Evolutionary conservation across 805 yeast genomes (phyloP).

Genomic region (Zygoascus biomembranicola): DNA sequence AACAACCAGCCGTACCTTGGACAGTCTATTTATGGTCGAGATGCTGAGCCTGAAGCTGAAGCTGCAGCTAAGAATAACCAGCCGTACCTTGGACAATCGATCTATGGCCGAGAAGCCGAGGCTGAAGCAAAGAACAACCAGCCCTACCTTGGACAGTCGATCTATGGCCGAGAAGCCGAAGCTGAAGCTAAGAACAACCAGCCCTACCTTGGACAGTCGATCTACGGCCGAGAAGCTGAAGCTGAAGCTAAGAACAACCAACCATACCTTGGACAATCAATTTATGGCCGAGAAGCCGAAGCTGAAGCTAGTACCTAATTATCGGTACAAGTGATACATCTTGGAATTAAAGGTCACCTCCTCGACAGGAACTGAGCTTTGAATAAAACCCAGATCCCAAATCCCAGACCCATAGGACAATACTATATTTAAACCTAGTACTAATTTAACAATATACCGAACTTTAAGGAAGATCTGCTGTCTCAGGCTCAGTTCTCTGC

Average conservation of each 20-base stretch:
- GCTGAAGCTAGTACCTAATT: constrained; percentile 1
- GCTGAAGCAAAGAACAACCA: constrained; percentile 1
- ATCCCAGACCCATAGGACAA: neutral
- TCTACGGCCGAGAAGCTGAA: neutral
- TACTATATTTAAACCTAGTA: neutral
- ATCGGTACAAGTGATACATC: no score
- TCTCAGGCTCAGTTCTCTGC: constrained; percentile 21
- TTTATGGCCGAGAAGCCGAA: constrained; percentile 4
- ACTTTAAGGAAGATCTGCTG: neutral
- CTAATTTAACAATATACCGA: neutral
- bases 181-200: constrained; percentile 2
- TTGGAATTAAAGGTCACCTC: no score
- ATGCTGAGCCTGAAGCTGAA: constrained; percentile 6
- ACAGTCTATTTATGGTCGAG: neutral
- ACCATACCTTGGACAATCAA: neutral
- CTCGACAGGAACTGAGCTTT: neutral
- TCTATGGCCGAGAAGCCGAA: constrained; percentile 1
- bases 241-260: constrained; percentile 2
- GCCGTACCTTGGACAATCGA: neutral
- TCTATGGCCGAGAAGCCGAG: constrained; percentile 1
- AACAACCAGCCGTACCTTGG: neutral
- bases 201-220: neutral
- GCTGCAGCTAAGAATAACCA: neutral
- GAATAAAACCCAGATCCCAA: no score
- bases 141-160: neutral